Evolutionary conservation across 768 basidiomycete species (phyloP), one percentile per base, ranked within the genome.

Genomic region (Udeniomyces megalosporus): DNA sequence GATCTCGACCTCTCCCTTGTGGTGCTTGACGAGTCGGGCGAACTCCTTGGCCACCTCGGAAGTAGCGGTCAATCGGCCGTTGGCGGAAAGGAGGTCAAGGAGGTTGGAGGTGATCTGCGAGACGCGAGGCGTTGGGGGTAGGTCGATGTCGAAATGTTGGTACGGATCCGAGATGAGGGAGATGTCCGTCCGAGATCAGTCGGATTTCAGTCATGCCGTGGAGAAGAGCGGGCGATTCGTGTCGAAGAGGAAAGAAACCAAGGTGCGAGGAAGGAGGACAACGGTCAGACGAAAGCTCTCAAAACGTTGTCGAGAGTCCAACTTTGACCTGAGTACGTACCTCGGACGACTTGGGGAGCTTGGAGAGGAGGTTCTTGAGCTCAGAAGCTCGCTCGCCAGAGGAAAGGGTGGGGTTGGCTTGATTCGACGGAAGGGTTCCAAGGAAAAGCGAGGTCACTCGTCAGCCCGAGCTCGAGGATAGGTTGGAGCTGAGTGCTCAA

Each of bases 1-100:
- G 66, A 97, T 87, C 71, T 84, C 87, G 66, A 96, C 77, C 77
- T 97, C 93, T 68, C 95, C 95, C 74, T 81, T 84, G 80, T 96
- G 81, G 69, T 86, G 82, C 49, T 87, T 76, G 64, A 93, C 84
- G 67, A 97, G 82, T 73, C 84, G 84, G 68, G 87, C 84, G 78
- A 96, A 96, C 65, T 87, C 89, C 71, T 85, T 82, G 69, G 96
- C 86, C 67, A 93, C 88, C 64, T 84, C 84, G 68, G 81, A 77
- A 20, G 86, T 82, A 78, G 93, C 86, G 66, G 77, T 80, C 66
- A 97, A 79, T 67, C 95, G 80, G 62, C 91, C 91, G 74, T 99
- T 99, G 75, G 93, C 87, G 64, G 87, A 85, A 65, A 99, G 81
- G 68, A 97, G 83, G 42, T 74, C 73, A 72, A 99, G 83, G 68